Percentiles rank a stretch among this genome's conserved stretches.
phyloP scores from a whole-genome alignment of 108 stramenopile species.

The Schizochytrium sp. region DNA sequence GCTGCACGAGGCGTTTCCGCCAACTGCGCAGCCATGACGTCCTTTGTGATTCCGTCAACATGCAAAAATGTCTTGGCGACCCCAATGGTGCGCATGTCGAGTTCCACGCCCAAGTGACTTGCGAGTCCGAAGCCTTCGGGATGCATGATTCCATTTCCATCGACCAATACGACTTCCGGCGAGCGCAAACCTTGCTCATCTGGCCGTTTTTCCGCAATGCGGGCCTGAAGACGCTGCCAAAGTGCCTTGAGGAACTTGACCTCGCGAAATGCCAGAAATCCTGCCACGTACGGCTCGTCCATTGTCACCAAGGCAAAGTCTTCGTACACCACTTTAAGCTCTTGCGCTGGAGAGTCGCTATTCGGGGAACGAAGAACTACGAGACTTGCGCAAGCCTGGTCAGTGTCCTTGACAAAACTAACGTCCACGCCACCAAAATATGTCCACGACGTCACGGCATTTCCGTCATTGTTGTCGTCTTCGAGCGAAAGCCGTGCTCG shows the following conservation, averaged over 20 bases:
- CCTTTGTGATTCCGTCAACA: conserved; percentile 30
- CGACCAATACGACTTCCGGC: conserved; percentile 29
- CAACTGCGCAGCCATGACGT: background rate
- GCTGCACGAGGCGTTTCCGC: background rate
- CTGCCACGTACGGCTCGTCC: conserved; percentile 30
- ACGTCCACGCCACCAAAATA: conserved; percentile 36
- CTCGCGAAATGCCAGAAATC: conserved; percentile 38
- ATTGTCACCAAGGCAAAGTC: conserved; percentile 25
- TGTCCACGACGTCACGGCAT: background rate
- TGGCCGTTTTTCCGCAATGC: background rate
- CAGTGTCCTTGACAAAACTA: conserved; percentile 32
- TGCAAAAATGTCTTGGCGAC: conserved; percentile 32
- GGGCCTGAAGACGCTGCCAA: background rate
- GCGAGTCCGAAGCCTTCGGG: conserved; percentile 30
- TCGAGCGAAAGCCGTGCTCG: background rate
- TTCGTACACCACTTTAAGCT: conserved; percentile 24
- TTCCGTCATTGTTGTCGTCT: background rate
- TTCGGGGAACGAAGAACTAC: conserved; percentile 24
- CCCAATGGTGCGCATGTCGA: conserved; percentile 26
- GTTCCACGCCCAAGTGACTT: conserved; percentile 26
- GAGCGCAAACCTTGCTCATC: background rate
- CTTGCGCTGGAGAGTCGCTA: background rate
- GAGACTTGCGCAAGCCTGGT: conserved; percentile 32
- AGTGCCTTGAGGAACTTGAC: conserved; percentile 22
- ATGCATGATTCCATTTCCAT: conserved; percentile 33